Base-by-base conservation (phyloP, 2,329 filamentous ascomycete species). In the Curvularia sp. region DNA sequence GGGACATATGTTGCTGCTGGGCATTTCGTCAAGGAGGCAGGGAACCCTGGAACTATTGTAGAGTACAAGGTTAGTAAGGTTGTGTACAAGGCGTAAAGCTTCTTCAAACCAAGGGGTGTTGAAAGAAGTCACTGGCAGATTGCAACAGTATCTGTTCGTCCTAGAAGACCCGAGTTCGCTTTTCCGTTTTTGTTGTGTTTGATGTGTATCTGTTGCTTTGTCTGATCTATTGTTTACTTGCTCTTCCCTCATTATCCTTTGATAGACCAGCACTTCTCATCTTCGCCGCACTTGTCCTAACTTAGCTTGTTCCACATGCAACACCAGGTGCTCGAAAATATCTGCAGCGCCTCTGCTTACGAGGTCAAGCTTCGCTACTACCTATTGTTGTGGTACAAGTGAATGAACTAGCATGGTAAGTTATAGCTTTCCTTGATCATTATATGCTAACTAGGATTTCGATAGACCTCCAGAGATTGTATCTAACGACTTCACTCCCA, bases 31-130 rank as follows among this genome's bases (percentile, higher is more conserved):
- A 68, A 66, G 7, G 68, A 68, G 49, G 36, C 49, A 27, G 68
- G 65, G 5, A 58, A 67, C 46, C 30, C 48, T 0, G 67, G 60
- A 7, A 45, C 67, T 4, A 53, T 72, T 45, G 72, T 74, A 6
- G 72, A 74, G 63, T 74, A 74, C 49, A 74, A 69, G 60, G 71
- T 74, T 50, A 66, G 63, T 30, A 70, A 66, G 58, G 72, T 70
- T 34, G 61, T 70, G 30, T 60, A 59, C 12, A 52, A 59, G 12
- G 47, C 57, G 53, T 30, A 36, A 43, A 39, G 46, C 15, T n/a
- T 32, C 5, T n/a, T n/a, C n/a, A 5, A 36, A 6, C 32, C 13
- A n/a, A 21, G 6, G 10, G 25, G 32, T 25, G 5, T 46, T 13
- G 12, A 21, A 27, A 27, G 9, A 13, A n/a, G 13, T 28, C n/a